Conservation (phyloP, 176 grass and related monocot species). For the Poa annua region DNA sequence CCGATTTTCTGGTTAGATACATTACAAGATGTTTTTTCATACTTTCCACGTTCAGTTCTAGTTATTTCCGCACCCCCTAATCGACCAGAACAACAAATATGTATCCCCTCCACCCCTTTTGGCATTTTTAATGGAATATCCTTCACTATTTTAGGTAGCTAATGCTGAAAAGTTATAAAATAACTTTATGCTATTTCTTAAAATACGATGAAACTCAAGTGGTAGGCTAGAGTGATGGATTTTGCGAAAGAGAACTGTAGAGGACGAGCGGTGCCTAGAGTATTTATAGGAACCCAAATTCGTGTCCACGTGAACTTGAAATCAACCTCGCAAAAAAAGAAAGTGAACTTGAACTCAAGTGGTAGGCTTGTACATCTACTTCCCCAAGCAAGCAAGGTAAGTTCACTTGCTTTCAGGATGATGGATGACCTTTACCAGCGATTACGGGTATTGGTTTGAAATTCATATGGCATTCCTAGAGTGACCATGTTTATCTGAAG, state of each 20-base stretch:
- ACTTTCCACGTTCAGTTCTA: no score
- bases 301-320: background rate
- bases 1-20: no score
- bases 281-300: conserved; percentile 2
- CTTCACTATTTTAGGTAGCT: no score
- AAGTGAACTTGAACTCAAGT: background rate
- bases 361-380: background rate
- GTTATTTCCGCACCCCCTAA: no score
- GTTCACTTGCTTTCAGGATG: background rate
- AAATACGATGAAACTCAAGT: conserved; percentile 1
- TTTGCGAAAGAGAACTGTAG: background rate
- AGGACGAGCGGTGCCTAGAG: background rate
- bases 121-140: no score
- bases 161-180: no score
- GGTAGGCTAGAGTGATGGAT: conserved; percentile 9
- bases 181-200: no score
- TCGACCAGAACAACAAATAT: no score
- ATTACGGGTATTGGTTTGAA: conserved; percentile 2
- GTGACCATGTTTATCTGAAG: background rate
- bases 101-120: no score
- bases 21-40: no score
- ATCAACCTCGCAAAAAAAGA: no score
- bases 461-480: background rate
- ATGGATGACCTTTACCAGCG: conserved; percentile 6
- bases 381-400: background rate